Evolutionary conservation across 352 stramenopile genomes (phyloP).

Genomic region (Phytophthora idaei): DNA sequence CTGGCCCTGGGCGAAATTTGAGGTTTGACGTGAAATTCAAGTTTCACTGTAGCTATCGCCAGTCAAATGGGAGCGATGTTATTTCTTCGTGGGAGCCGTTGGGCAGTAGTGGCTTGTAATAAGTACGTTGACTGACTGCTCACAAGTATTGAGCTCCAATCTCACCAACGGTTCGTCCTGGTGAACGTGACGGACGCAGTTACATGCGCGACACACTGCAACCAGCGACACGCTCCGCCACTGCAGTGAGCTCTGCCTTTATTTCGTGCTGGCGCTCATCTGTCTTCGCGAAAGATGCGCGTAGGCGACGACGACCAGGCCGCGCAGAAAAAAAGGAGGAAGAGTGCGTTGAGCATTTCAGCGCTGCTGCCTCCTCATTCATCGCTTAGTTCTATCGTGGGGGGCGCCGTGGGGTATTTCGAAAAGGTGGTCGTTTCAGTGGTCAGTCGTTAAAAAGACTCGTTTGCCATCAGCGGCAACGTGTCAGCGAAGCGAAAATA

Average conservation of each 20-base stretch:
- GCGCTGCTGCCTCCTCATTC: background rate
- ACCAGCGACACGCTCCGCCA: too few species aligned
- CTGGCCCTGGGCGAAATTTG: slow-evolving; percentile 1
- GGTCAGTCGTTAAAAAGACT: background rate
- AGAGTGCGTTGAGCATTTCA: background rate
- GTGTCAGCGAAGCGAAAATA: background rate
- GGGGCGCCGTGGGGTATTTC: too few species aligned
- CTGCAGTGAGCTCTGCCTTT: too few species aligned
- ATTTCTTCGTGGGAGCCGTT: background rate
- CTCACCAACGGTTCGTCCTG: background rate
- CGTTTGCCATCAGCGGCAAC: background rate
- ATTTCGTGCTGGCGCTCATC: too few species aligned
- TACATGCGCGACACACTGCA: background rate
- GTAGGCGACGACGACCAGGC: too few species aligned
- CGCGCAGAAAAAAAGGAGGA: background rate
- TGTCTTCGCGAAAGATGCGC: too few species aligned
- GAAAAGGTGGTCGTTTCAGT: background rate
- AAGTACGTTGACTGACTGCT: background rate
- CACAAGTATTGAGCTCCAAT: too few species aligned
- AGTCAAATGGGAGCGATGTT: slow-evolving; percentile 14
- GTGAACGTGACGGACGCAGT: background rate
- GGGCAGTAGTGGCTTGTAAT: background rate
- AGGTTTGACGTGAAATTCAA: background rate
- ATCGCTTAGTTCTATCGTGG: background rate
- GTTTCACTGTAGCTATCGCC: background rate